Conservation (phyloP, 192 early-diverging fungal species). For the Coemansia javaensis region DNA sequence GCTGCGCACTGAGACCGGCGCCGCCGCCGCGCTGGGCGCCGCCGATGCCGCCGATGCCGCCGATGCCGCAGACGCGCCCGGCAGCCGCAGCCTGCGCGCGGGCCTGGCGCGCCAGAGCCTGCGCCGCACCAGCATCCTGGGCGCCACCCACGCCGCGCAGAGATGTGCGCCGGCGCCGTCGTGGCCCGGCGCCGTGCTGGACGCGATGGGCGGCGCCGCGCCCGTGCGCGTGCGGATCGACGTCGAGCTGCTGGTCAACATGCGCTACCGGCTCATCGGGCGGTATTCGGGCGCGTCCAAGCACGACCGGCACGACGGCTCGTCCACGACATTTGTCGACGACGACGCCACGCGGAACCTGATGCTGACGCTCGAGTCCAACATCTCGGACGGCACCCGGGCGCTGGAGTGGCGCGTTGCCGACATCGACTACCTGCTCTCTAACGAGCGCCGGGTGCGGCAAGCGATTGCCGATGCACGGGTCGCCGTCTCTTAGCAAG, state of each 20-base stretch:
- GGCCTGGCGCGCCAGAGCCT: conserved; percentile 25
- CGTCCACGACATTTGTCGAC: conserved; percentile 27
- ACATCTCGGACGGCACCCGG: neutral
- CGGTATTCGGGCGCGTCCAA: conserved; percentile 10
- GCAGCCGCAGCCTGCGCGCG: conserved; percentile 11
- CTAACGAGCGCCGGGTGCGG: conserved; percentile 29
- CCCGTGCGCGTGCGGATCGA: conserved; percentile 29
- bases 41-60: conserved; percentile 7
- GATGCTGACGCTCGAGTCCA: conserved; percentile 33
- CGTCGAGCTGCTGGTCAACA: conserved; percentile 25
- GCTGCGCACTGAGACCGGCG: conserved; percentile 35
- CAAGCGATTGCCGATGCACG: conserved; percentile 15
- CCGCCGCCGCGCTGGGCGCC: conserved; percentile 20
- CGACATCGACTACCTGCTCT: conserved; percentile 41
- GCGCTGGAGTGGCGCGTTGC: conserved; percentile 30
- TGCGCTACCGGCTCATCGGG: conserved; percentile 30
- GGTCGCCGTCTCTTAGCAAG: too few relatives aligned
- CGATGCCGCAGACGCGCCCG: too few relatives aligned
- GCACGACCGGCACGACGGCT: conserved; percentile 17
- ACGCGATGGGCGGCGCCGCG: conserved; percentile 3
- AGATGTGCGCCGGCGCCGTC: neutral
- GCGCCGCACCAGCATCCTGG: conserved; percentile 20
- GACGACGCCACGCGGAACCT: conserved; percentile 37
- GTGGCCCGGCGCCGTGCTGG: neutral
- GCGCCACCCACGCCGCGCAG: conserved; percentile 11